Conservation (phyloP, 2,329 filamentous ascomycete species). For the Fusarium pseudonygamai region DNA sequence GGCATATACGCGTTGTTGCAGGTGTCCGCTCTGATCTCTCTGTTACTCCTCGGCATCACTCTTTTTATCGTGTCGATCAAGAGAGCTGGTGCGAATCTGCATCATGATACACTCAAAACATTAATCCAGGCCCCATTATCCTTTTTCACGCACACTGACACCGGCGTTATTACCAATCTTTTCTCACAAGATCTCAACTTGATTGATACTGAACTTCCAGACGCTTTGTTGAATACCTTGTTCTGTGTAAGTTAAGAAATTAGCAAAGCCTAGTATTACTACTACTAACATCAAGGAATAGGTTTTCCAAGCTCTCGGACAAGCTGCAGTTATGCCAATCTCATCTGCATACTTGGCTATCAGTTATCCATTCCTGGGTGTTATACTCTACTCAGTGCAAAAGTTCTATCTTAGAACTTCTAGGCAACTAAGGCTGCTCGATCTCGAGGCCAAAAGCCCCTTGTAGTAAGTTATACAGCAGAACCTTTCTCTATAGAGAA, state of each 20-base stretch:
- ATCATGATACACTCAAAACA: constrained; percentile 46
- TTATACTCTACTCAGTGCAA: constrained; percentile 60
- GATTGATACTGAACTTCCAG: constrained; percentile 52
- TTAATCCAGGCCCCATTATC: constrained; percentile 51
- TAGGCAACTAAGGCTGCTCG: constrained; percentile 66
- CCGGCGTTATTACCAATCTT: constrained; percentile 53
- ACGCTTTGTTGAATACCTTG: constrained; percentile 34
- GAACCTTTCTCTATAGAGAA: not conserved
- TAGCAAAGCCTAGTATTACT: accelerated
- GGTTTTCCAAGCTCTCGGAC: not conserved
- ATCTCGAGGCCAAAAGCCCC: constrained; percentile 69
- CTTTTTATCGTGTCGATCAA: constrained; percentile 41
- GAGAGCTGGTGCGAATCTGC: constrained; percentile 46
- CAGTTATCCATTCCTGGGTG: constrained; percentile 60
- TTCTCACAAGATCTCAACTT: constrained; percentile 58
- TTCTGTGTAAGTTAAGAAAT: not conserved
- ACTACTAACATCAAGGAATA: not conserved
- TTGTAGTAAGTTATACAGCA: constrained; percentile 34
- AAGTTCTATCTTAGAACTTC: constrained; percentile 69
- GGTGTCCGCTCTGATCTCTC: constrained; percentile 22
- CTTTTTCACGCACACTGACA: constrained; percentile 55
- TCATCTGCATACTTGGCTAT: constrained; percentile 56
- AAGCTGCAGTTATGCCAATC: constrained; percentile 55
- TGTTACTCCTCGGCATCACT: constrained; percentile 24
- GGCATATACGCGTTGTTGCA: constrained; percentile 45